These are phyloP conservation scores for Phytophthora podocarpi DNA, from an alignment of 352 stramenopile genomes.

Conservation along the genomic window DNA sequence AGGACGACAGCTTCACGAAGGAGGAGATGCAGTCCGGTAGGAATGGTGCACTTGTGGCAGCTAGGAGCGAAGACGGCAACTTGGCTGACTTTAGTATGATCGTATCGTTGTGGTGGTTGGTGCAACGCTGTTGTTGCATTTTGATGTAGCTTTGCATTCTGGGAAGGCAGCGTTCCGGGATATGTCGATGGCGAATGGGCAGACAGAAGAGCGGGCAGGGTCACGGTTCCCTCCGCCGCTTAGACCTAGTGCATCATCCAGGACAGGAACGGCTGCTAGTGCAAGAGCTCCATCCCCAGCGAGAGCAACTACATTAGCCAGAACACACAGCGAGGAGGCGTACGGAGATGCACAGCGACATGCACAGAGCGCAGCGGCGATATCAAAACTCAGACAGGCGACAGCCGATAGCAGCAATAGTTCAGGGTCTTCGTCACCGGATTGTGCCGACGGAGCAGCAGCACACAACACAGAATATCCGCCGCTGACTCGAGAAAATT, in stretches of 20 bases:
- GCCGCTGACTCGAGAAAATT: conserved; percentile 31
- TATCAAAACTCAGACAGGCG: conserved; percentile 65
- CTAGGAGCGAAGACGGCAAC: background rate
- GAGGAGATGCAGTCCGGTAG: conserved; percentile 92
- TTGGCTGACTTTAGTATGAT: background rate
- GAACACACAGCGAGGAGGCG: conserved; percentile 36
- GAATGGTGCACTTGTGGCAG: background rate
- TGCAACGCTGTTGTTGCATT: background rate
- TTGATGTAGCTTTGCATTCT: conserved; percentile 59
- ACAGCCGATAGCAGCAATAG: conserved; percentile 29
- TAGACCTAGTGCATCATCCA: conserved; percentile 28
- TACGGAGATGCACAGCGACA: conserved; percentile 60
- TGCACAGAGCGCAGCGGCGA: conserved; percentile 75
- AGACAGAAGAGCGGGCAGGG: conserved; percentile 56
- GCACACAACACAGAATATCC: conserved; percentile 29
- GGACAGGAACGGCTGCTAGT: conserved; percentile 23
- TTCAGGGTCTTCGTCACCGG: conserved; percentile 31
- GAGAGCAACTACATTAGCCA: conserved; percentile 20
- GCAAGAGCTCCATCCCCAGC: conserved; percentile 32
- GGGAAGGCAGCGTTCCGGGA: conserved; percentile 80
- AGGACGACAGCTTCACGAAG: conserved; percentile 95
- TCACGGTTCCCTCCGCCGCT: conserved; percentile 58
- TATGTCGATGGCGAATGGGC: conserved; percentile 43
- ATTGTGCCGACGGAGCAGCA: conserved; percentile 17
- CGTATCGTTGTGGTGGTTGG: background rate